Percentiles rank a stretch among this genome's conserved stretches.
Conservation (phyloP, 176 grass and related monocot species). For the maize (Zea mays) region DNA sequence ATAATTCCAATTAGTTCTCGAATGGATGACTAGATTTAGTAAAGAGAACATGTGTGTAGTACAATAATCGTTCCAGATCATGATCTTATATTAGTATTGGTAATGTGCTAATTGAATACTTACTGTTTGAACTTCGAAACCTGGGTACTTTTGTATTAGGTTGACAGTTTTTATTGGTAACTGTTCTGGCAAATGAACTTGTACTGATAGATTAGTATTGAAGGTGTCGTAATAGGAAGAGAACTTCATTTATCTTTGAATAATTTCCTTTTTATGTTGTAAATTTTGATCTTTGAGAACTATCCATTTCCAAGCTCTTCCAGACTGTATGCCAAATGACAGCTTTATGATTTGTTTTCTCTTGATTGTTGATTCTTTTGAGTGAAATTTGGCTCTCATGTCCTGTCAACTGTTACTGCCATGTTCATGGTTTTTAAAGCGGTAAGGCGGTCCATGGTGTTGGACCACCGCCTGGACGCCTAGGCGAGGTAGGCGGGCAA, state of each 20-base stretch:
- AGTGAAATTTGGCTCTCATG: not conserved
- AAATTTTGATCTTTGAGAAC: not conserved
- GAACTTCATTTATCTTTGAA: not conserved
- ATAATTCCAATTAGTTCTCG: not conserved
- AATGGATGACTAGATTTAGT: not conserved
- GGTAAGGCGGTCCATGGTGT: no score
- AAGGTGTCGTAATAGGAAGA: not conserved
- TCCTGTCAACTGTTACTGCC: not conserved
- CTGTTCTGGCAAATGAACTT: not conserved
- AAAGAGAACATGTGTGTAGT: not conserved
- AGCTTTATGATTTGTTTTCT: not conserved
- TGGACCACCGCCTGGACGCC: no score
- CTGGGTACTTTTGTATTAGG: conserved; percentile 11
- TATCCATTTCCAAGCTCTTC: not conserved
- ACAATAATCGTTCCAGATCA: not conserved
- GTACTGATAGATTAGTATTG: conserved; percentile 1
- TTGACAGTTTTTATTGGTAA: not conserved
- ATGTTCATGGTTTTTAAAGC: no score
- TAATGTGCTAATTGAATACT: conserved; percentile 14
- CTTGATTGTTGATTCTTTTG: not conserved
- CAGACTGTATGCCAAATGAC: not conserved
- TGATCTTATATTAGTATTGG: conserved; percentile 13
- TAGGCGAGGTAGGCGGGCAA: no score
- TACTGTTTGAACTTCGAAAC: not conserved
- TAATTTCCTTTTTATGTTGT: not conserved